Percentiles rank a stretch among this genome's conserved stretches.
Evolutionary conservation across 2,329 filamentous ascomycete genomes (phyloP).

Genomic region (Fusarium brevicatenulatum): DNA sequence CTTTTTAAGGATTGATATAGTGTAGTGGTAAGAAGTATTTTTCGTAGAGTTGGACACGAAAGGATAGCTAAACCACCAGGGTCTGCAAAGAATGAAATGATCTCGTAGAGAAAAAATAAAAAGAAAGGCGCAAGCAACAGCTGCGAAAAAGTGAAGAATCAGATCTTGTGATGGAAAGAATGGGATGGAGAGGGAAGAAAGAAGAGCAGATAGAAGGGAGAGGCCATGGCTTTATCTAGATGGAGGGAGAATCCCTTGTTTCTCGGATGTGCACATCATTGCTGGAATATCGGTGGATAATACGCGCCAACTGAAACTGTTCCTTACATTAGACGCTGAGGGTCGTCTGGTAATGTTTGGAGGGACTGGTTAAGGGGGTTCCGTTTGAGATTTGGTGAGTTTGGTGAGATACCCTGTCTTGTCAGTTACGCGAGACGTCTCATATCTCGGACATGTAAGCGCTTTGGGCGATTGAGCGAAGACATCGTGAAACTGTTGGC

Average conservation of each 20-base stretch:
- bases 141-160: constrained; percentile 31
- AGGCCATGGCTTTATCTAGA: constrained; percentile 17
- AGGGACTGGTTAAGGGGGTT: not conserved
- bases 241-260: not conserved
- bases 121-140: constrained; percentile 45
- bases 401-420: constrained; percentile 21
- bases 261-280: constrained; percentile 30
- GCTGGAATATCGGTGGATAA: constrained; percentile 36
- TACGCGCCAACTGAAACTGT: constrained; percentile 38
- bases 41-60: constrained; percentile 19
- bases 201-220: not conserved
- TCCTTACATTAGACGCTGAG: constrained; percentile 25
- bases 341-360: constrained; percentile 8
- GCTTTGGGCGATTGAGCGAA: constrained; percentile 14
- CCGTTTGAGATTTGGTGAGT: constrained; percentile 10
- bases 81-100: constrained; percentile 43
- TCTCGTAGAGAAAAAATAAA: constrained; percentile 41
- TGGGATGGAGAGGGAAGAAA: constrained; percentile 34
- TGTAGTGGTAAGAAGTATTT: not conserved
- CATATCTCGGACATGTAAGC: constrained; percentile 30
- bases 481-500: not conserved
- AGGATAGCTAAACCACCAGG: constrained; percentile 39
- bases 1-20: constrained; percentile 19
- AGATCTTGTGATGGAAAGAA: constrained; percentile 40
- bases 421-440: constrained; percentile 33